Conservation (phyloP, 2,329 filamentous ascomycete species). For the Stenocarpella maydis region DNA sequence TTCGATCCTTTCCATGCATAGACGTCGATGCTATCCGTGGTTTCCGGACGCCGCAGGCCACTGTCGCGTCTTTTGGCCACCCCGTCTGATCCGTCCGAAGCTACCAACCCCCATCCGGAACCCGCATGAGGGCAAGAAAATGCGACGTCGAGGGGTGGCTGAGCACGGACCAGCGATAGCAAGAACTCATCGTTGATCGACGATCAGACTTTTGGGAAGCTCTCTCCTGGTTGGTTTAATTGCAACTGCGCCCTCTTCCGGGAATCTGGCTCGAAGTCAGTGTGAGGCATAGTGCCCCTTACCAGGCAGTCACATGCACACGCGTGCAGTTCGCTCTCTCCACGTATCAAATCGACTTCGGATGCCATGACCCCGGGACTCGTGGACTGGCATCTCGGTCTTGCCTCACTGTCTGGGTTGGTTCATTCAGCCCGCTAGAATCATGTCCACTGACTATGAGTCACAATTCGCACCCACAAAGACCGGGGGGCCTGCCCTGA, state of each 20-base stretch:
- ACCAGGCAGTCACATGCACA: slow-evolving; percentile 25
- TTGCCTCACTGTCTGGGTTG: background rate
- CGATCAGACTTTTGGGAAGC: background rate
- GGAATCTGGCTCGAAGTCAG: background rate
- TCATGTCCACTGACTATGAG: background rate
- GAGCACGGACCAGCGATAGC: slow-evolving; percentile 5
- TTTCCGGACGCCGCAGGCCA: slow-evolving; percentile 7
- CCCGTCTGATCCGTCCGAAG: background rate
- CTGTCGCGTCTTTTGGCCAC: slow-evolving; percentile 23
- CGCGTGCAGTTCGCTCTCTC: background rate
- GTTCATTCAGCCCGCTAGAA: background rate
- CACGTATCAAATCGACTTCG: background rate
- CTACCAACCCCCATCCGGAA: background rate
- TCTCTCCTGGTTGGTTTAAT: background rate
- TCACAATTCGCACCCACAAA: background rate
- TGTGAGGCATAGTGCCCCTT: background rate
- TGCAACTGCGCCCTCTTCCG: background rate
- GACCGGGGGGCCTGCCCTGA: background rate
- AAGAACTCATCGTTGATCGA: background rate
- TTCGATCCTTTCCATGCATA: background rate
- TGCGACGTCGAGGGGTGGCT: background rate
- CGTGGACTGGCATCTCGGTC: background rate
- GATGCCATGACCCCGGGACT: background rate
- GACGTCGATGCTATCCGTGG: background rate
- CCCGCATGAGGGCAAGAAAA: background rate